Evolutionary conservation across 371 early-diverging fungal genomes (phyloP).

Genomic region (Mucor circinelloides): DNA sequence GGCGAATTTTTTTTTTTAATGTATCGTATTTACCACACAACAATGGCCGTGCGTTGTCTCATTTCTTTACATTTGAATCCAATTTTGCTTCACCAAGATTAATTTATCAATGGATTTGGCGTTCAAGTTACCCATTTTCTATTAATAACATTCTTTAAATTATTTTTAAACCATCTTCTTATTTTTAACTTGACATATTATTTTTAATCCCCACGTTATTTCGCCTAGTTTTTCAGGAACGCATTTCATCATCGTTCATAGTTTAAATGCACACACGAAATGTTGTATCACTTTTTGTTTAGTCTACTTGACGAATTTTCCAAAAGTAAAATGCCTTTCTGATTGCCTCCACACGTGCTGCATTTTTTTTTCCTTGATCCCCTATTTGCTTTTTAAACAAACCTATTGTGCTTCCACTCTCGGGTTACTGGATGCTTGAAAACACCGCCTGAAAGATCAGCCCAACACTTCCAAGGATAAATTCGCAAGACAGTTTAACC

Average conservation of each 20-base stretch:
- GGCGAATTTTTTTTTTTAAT: neutral
- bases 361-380: neutral
- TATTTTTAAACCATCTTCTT: neutral
- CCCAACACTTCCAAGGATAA: no score
- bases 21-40: neutral
- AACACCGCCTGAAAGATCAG: no score
- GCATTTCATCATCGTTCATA: neutral
- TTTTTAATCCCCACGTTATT: constrained; percentile 1
- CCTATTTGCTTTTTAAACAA: neutral
- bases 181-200: neutral
- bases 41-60: neutral
- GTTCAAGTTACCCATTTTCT: neutral
- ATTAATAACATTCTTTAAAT: neutral
- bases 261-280: neutral
- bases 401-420: no score
- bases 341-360: neutral
- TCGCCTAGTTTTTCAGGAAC: neutral
- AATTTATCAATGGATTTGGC: neutral
- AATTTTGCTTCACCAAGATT: neutral
- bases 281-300: neutral
- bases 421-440: no score
- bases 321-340: neutral
- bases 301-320: neutral
- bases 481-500: no score
- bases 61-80: neutral